These are phyloP conservation scores for Staphylotrichum longicolle DNA, from an alignment of 495 filamentous ascomycete genomes.

Conservation along the genomic window DNA sequence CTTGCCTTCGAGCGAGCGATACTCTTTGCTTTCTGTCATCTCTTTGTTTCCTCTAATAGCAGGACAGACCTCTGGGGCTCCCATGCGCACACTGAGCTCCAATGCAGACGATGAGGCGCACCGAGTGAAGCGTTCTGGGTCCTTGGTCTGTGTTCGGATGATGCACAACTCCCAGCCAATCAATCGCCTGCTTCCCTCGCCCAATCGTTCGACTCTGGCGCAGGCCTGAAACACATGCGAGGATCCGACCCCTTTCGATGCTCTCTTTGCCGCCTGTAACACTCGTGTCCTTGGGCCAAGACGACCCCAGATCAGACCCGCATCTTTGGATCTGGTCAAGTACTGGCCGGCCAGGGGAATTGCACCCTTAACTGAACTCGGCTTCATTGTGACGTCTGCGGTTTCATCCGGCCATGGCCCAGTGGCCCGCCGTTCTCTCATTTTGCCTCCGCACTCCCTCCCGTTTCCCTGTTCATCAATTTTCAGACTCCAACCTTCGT, in stretches of 20 bases:
- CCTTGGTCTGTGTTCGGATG: background rate
- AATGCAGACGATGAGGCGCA: no score
- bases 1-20: no score
- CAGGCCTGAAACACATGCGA: conserved; percentile 40
- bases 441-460: conserved; percentile 8
- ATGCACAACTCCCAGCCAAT: conserved; percentile 20
- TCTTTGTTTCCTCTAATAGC: no score
- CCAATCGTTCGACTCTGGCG: conserved; percentile 39
- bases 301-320: conserved; percentile 3
- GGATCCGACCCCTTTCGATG: conserved; percentile 8
- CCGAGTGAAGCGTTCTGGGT: background rate
- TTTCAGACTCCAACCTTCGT: no score
- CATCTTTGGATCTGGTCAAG: conserved; percentile 18
- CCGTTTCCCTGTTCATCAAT: background rate
- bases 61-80: no score
- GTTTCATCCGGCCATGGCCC: conserved; percentile 26
- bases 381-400: conserved; percentile 29
- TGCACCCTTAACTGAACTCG: conserved; percentile 15
- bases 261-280: conserved; percentile 4
- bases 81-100: background rate
- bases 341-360: conserved; percentile 5
- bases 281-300: background rate
- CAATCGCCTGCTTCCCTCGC: conserved; percentile 22
- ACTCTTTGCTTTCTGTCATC: no score
- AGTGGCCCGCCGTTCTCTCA: conserved; percentile 13